Conservation (phyloP, 2,329 filamentous ascomycete genomes). For the Sarocladium strictum region DNA sequence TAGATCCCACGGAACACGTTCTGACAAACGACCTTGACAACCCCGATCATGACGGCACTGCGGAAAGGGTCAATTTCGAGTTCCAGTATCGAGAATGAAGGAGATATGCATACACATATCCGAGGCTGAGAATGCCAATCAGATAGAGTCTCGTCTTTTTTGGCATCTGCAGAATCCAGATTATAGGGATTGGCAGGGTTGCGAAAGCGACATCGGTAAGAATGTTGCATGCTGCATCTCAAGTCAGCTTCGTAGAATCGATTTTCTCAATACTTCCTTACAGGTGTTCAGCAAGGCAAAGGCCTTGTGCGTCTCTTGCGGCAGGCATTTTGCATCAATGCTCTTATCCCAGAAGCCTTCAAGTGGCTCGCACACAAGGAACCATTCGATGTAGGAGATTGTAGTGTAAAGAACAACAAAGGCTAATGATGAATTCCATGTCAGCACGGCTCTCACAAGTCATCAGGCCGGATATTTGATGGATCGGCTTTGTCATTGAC, state of each 20-base stretch:
- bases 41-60: slow-evolving; percentile 7
- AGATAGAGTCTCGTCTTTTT: slow-evolving; percentile 29
- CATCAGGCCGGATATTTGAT: too few species aligned
- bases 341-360: slow-evolving; percentile 2
- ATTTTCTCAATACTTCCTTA: too few species aligned
- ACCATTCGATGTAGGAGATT: slow-evolving; percentile 4
- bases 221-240: slow-evolving; percentile 27
- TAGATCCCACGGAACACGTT: slow-evolving; percentile 1
- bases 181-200: slow-evolving; percentile 32
- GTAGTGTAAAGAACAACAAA: background rate
- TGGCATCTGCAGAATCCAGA: slow-evolving; percentile 32
- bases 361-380: slow-evolving; percentile 1
- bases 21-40: slow-evolving; percentile 7
- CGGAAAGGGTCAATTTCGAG: background rate
- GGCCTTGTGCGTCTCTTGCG: background rate
- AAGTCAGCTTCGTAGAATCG: background rate
- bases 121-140: slow-evolving; percentile 32
- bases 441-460: too few species aligned
- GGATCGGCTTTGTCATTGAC: background rate
- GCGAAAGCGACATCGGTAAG: slow-evolving; percentile 34
- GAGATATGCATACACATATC: slow-evolving; percentile 27
- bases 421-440: background rate
- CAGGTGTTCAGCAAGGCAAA: slow-evolving; percentile 4
- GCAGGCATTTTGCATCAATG: background rate
- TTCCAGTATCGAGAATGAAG: background rate